Evolutionary conservation across 2,329 filamentous ascomycete genomes (phyloP).

Genomic region (Penicillium sp.): DNA sequence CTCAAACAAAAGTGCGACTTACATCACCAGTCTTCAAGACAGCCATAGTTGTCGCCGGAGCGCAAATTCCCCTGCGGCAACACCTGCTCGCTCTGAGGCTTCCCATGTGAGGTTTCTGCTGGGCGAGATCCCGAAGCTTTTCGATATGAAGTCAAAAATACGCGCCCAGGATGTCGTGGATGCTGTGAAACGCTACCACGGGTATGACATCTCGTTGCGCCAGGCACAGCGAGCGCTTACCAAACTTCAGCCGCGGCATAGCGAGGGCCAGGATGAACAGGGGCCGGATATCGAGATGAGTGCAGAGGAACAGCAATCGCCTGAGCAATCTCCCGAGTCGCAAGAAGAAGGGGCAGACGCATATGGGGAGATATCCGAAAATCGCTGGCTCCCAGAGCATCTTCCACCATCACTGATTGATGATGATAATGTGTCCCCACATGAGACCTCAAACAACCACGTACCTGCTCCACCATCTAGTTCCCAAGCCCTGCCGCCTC

Average conservation of each 20-base stretch:
- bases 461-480: slow-evolving; percentile 18
- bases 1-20: slow-evolving; percentile 41
- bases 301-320: slow-evolving; percentile 26
- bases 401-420: slow-evolving; percentile 30
- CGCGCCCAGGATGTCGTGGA: slow-evolving; percentile 41
- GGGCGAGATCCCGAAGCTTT: slow-evolving; percentile 40
- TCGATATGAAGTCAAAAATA: slow-evolving; percentile 39
- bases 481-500: slow-evolving; percentile 21
- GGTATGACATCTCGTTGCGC: slow-evolving; percentile 41
- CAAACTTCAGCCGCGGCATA: slow-evolving; percentile 33
- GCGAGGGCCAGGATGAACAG: slow-evolving; percentile 23
- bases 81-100: slow-evolving; percentile 40
- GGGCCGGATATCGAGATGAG: slow-evolving; percentile 24
- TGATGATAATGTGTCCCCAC: slow-evolving; percentile 22
- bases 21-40: slow-evolving; percentile 42
- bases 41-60: slow-evolving; percentile 38
- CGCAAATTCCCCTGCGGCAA: slow-evolving; percentile 28
- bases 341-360: slow-evolving; percentile 25
- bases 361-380: slow-evolving; percentile 30
- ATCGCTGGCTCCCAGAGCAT: slow-evolving; percentile 34
- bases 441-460: slow-evolving; percentile 22
- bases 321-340: slow-evolving; percentile 26
- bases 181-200: slow-evolving; percentile 42
- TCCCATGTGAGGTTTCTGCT: slow-evolving; percentile 42
- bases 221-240: slow-evolving; percentile 41